These are phyloP conservation scores for Botrytis hyacinthi DNA, from an alignment of 2,329 filamentous ascomycete species.

Conservation along the genomic window DNA sequence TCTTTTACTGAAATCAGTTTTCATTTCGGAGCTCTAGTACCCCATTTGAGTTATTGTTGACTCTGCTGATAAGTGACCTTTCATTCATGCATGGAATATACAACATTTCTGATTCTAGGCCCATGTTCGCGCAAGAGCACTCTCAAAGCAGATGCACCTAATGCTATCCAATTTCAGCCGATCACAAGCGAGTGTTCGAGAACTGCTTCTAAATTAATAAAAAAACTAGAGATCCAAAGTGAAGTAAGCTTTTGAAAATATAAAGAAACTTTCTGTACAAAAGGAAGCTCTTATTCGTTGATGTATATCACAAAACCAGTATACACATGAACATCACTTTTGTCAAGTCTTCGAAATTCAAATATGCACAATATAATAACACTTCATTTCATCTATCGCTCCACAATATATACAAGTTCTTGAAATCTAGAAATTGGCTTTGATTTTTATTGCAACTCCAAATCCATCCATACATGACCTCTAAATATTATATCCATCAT, in stretches of 20 bases:
- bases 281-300: neutral
- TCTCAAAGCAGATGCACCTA: neutral
- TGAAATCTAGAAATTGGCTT: neutral
- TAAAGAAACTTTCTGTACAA: rapidly evolving
- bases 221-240: rapidly evolving
- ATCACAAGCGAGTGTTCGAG: neutral
- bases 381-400: neutral
- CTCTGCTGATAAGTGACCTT: neutral
- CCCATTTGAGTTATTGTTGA: neutral
- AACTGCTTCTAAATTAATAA: neutral
- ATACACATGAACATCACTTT: neutral
- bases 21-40: neutral
- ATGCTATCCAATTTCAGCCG: rapidly evolving
- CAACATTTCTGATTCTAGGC: neutral
- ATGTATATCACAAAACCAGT: neutral
- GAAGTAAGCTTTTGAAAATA: neutral
- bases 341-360: neutral
- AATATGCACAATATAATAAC: neutral
- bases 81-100: rapidly evolving
- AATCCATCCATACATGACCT: neutral
- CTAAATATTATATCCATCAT: rapidly evolving
- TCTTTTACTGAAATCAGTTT: neutral
- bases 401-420: neutral
- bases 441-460: neutral
- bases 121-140: neutral